phyloP scores from a whole-genome alignment of 495 filamentous ascomycete genomes.

The Daldinia caldariorum region DNA sequence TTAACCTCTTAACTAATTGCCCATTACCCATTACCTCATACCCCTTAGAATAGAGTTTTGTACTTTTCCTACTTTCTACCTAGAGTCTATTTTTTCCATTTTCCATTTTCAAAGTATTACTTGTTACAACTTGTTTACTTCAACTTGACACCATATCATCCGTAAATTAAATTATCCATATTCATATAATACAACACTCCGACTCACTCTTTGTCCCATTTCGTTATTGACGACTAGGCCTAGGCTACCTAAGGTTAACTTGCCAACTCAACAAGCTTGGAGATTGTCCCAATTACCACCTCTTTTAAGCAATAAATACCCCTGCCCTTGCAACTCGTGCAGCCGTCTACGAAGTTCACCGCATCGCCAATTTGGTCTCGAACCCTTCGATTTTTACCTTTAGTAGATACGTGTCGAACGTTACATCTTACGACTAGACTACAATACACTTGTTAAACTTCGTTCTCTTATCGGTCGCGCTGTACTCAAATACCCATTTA shows the following conservation, averaged over 20 bases:
- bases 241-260: not conserved
- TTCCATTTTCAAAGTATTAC: not conserved
- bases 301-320: conserved; percentile 5
- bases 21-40: conserved; percentile 35
- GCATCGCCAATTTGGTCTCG: conserved; percentile 22
- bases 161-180: conserved; percentile 31
- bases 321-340: conserved; percentile 17
- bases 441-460: not conserved
- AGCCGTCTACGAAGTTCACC: conserved; percentile 40
- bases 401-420: conserved; percentile 20
- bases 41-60: conserved; percentile 33
- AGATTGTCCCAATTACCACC: conserved; percentile 14
- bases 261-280: conserved; percentile 23
- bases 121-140: not conserved
- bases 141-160: not conserved
- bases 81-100: not conserved
- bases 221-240: not conserved
- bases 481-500: conserved; percentile 3
- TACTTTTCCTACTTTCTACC: conserved; percentile 11
- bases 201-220: conserved; percentile 3
- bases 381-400: conserved; percentile 22
- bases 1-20: no score
- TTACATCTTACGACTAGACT: conserved; percentile 16
- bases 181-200: not conserved
- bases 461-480: not conserved